Evolutionary conservation across 345 rosid species (phyloP).

Genomic region (Eucalyptus sp.): DNA sequence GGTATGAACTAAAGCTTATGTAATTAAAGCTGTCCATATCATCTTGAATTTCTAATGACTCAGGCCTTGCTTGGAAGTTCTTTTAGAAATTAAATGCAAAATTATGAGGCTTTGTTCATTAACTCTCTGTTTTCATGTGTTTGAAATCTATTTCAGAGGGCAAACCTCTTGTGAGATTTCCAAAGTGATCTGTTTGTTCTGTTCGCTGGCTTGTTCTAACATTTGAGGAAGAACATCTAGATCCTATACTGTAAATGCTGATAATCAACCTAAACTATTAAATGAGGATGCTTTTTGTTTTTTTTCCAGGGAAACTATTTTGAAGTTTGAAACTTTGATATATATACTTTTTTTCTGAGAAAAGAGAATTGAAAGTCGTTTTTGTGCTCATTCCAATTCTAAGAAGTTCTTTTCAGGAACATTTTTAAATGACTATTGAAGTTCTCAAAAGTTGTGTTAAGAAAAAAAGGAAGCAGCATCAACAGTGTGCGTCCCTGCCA

Average conservation of each 20-base stretch:
- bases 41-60: neutral
- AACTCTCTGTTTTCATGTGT: neutral
- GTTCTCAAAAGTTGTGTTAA: neutral
- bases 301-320: neutral
- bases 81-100: neutral
- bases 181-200: neutral
- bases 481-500: neutral
- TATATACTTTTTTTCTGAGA: neutral
- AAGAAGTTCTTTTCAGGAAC: neutral
- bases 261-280: neutral
- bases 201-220: neutral
- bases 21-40: neutral
- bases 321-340: neutral
- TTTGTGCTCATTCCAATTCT: neutral
- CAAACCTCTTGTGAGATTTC: neutral
- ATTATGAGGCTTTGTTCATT: too few species aligned
- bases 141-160: neutral
- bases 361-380: neutral
- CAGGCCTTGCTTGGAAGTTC: neutral
- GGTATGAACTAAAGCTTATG: constrained; percentile 21
- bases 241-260: neutral
- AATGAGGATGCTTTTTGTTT: neutral
- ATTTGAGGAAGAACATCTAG: neutral
- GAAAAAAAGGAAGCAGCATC: neutral
- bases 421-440: neutral